Conservation (phyloP, 495 filamentous ascomycete species). For the Penicillium crystallinum region DNA sequence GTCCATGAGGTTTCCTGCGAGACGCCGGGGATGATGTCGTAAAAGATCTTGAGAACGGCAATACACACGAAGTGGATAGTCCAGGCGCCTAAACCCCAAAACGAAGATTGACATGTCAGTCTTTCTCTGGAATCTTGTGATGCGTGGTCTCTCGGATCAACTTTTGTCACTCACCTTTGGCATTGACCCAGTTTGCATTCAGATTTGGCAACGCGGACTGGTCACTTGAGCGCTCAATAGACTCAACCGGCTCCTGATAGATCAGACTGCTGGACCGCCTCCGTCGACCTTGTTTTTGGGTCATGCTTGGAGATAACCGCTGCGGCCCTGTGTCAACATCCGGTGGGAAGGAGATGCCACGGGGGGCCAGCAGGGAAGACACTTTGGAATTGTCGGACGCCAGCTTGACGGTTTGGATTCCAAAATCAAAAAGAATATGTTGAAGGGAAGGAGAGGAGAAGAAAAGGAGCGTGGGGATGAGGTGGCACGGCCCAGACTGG, state of each 20-base stretch:
- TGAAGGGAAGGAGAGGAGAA: constrained; percentile 8
- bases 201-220: constrained; percentile 91
- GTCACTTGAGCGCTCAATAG: constrained; percentile 91
- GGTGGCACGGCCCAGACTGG: constrained; percentile 27
- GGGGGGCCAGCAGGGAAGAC: constrained; percentile 75
- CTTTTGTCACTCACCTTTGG: constrained; percentile 68
- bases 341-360: constrained; percentile 75
- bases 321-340: constrained; percentile 60
- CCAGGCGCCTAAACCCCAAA: constrained; percentile 78
- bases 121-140: constrained; percentile 10
- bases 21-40: constrained; percentile 88
- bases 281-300: constrained; percentile 63
- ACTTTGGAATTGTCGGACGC: constrained; percentile 64
- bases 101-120: background rate
- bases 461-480: constrained; percentile 30
- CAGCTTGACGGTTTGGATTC: constrained; percentile 20
- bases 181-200: constrained; percentile 98
- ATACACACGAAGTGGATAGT: constrained; percentile 94
- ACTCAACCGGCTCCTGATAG: constrained; percentile 91
- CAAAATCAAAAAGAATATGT: constrained; percentile 1
- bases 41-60: constrained; percentile 83
- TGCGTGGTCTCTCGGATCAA: constrained; percentile 2
- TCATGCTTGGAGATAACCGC: constrained; percentile 53
- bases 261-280: constrained; percentile 92
- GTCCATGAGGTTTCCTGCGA: constrained; percentile 98